Evolutionary conservation across 176 grass and related monocot species (phyloP).

Genomic region (Chrysopogon serrulatus): DNA sequence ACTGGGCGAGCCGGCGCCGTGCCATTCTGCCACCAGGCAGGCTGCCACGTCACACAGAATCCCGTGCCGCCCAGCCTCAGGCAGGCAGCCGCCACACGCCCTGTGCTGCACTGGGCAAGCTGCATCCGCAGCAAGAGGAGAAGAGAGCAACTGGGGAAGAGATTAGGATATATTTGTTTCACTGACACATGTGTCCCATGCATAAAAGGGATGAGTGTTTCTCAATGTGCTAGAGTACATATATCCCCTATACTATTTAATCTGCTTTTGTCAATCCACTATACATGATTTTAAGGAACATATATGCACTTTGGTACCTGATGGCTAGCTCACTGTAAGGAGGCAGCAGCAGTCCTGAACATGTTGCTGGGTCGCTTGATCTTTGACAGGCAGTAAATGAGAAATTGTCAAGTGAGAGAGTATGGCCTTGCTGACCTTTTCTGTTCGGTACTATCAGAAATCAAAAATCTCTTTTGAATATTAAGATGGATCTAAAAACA

Average conservation of each 20-base stretch:
- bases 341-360: background rate
- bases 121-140: background rate
- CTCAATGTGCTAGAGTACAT: background rate
- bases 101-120: background rate
- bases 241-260: background rate
- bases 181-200: background rate
- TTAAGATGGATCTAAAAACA: background rate
- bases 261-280: background rate
- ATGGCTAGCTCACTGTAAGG: background rate
- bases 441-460: background rate
- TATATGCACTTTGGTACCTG: background rate
- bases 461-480: background rate
- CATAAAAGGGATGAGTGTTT: background rate
- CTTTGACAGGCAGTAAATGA: background rate
- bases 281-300: background rate
- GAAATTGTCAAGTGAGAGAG: background rate
- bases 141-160: background rate
- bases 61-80: background rate
- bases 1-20: background rate
- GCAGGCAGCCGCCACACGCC: background rate
- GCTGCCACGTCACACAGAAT: too few species aligned
- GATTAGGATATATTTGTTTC: background rate
- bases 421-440: background rate
- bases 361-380: background rate
- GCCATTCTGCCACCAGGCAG: too few species aligned